These are phyloP conservation scores for Tolypocladium guangdongense DNA, from an alignment of 2,329 filamentous ascomycete species.

Conservation along the genomic window DNA sequence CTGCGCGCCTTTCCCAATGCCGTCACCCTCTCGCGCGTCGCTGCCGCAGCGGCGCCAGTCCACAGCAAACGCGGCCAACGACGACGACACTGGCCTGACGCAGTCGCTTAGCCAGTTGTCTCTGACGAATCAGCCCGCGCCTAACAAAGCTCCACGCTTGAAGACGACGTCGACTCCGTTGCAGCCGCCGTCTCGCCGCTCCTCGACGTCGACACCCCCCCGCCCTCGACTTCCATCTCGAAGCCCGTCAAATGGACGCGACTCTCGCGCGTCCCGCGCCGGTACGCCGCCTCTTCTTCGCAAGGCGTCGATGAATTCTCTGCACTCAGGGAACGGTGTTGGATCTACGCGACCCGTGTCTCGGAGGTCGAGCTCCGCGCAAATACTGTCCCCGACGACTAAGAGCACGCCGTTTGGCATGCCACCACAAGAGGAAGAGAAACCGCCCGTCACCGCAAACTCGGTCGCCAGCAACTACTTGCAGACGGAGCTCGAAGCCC, in stretches of 20 bases:
- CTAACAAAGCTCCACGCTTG: constrained; percentile 14
- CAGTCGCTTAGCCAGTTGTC: constrained; percentile 34
- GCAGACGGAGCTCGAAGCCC: constrained; percentile 53
- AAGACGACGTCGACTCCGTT: constrained; percentile 21
- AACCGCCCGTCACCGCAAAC: constrained; percentile 33
- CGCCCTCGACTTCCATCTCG: constrained; percentile 25
- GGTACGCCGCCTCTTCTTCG: constrained; percentile 40
- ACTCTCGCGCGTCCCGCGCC: constrained; percentile 35
- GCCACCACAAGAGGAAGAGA: constrained; percentile 20
- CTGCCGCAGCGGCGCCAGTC: constrained; percentile 23
- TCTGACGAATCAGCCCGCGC: constrained; percentile 21
- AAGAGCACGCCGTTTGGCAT: constrained; percentile 23
- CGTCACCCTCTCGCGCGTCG: constrained; percentile 3
- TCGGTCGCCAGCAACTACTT: constrained; percentile 60
- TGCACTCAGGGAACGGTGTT: constrained; percentile 36
- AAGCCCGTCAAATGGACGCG: constrained; percentile 30
- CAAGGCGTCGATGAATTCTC: constrained; percentile 47
- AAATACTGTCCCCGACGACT: constrained; percentile 31
- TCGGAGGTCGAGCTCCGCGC: constrained; percentile 37
- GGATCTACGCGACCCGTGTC: constrained; percentile 26
- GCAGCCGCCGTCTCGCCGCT: constrained; percentile 23
- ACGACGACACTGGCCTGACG: constrained; percentile 22
- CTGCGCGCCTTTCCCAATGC: background rate
- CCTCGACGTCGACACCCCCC: constrained; percentile 26
- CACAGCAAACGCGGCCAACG: constrained; percentile 14